These are phyloP conservation scores for Phytopythium delawarense DNA, from an alignment of 352 stramenopile species.

Conservation along the genomic window DNA sequence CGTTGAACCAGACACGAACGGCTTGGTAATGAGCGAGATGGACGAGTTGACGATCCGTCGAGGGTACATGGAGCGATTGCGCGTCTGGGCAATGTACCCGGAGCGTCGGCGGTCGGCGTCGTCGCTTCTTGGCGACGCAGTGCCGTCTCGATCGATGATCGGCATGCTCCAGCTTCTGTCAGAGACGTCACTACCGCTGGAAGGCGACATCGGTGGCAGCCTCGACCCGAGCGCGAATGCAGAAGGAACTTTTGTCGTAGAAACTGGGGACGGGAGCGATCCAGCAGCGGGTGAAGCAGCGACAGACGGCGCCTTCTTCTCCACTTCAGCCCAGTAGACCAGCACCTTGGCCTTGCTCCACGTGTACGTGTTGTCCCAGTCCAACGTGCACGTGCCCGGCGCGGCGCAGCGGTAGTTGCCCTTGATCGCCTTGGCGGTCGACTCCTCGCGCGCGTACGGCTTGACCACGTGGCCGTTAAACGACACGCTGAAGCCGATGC, in stretches of 20 bases:
- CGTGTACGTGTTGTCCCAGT: constrained; percentile 83
- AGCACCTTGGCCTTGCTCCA: constrained; percentile 76
- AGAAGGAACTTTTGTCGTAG: neutral
- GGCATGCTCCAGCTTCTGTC: constrained; percentile 4
- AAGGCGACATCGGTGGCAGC: neutral
- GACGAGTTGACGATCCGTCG: constrained; percentile 65
- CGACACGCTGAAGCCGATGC: constrained; percentile 75
- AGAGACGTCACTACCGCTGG: neutral
- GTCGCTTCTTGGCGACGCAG: neutral
- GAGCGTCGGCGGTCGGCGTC: constrained; percentile 40
- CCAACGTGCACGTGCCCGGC: constrained; percentile 57
- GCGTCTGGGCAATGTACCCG: constrained; percentile 66
- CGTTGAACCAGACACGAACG: constrained; percentile 30
- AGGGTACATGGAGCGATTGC: constrained; percentile 55
- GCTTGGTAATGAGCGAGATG: constrained; percentile 70
- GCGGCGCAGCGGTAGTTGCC: constrained; percentile 48
- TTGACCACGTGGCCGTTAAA: constrained; percentile 57
- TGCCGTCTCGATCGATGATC: neutral
- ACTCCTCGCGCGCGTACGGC: constrained; percentile 66
- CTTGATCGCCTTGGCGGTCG: constrained; percentile 55
- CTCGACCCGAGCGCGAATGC: neutral
- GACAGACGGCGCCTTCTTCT: constrained; percentile 15
- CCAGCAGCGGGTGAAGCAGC: neutral
- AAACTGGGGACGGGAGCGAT: neutral
- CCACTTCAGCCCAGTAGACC: constrained; percentile 73